Percentiles rank a stretch among this genome's conserved stretches.
These are phyloP conservation scores for Penicillium taxi DNA, from an alignment of 495 filamentous ascomycete genomes.

Conservation along the genomic window DNA sequence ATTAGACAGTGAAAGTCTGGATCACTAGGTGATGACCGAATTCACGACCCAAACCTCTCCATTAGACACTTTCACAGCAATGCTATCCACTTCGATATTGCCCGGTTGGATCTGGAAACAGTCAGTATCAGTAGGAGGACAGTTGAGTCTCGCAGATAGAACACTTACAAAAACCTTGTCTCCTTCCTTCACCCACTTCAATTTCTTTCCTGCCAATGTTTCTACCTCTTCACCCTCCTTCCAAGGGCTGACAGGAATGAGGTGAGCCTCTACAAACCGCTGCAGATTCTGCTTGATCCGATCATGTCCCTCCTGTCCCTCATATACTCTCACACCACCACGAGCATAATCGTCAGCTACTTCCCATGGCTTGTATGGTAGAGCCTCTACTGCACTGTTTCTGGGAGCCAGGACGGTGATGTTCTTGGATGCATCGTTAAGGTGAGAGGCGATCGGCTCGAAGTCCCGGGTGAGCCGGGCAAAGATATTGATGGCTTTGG, in stretches of 20 bases:
- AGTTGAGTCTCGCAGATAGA: not conserved
- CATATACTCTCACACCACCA: slow-evolving; percentile 66
- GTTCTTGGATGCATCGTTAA: slow-evolving; percentile 62
- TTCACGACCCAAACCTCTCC: slow-evolving; percentile 79
- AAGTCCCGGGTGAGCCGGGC: slow-evolving; percentile 79
- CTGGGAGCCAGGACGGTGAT: slow-evolving; percentile 85
- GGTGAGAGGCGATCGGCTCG: slow-evolving; percentile 57
- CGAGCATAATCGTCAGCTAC: slow-evolving; percentile 69
- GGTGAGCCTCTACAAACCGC: slow-evolving; percentile 80
- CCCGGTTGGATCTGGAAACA: slow-evolving; percentile 65
- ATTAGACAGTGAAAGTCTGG: slow-evolving; percentile 2
- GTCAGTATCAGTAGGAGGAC: slow-evolving; percentile 5
- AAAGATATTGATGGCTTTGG: slow-evolving; percentile 79
- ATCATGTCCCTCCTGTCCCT: slow-evolving; percentile 69
- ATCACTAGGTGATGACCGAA: slow-evolving; percentile 53
- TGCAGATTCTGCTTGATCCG: slow-evolving; percentile 71
- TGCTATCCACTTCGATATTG: slow-evolving; percentile 60
- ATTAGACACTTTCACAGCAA: slow-evolving; percentile 69
- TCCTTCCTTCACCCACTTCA: slow-evolving; percentile 76
- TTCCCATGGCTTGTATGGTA: slow-evolving; percentile 94
- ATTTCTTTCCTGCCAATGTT: slow-evolving; percentile 59
- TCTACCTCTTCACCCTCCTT: slow-evolving; percentile 61
- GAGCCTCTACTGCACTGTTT: slow-evolving; percentile 67
- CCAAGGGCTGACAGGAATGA: slow-evolving; percentile 75
- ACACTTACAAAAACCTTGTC: slow-evolving; percentile 60